Conservation (phyloP, 345 rosid genomes). For the Garcia nutans region DNA sequence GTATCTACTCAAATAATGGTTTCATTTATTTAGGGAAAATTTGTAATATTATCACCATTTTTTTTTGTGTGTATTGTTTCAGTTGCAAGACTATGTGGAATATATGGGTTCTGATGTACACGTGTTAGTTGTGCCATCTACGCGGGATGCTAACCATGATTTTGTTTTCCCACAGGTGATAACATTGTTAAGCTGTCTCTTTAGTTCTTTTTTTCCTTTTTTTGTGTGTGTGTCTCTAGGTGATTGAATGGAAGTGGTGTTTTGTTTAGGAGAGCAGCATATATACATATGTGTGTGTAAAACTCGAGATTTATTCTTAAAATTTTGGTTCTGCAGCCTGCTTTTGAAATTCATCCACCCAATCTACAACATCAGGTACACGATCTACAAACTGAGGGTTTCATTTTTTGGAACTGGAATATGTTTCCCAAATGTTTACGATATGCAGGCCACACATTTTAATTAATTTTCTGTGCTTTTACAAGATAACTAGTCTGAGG, state of each 20-base stretch:
- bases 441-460: slow-evolving; percentile 8
- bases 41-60: background rate
- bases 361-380: slow-evolving; percentile 61
- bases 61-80: slow-evolving; percentile 19
- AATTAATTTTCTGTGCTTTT: background rate
- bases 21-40: slow-evolving; percentile 5
- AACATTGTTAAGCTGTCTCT: background rate
- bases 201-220: background rate
- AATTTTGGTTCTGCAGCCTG: slow-evolving; percentile 59
- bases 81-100: slow-evolving; percentile 86
- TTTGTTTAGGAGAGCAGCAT: background rate
- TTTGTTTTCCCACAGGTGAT: slow-evolving; percentile 94
- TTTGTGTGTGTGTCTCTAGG: background rate
- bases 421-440: background rate
- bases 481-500: slow-evolving; percentile 62
- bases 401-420: slow-evolving; percentile 1
- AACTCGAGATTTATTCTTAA: slow-evolving; percentile 10
- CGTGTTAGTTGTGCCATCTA: slow-evolving; percentile 75
- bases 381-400: slow-evolving; percentile 8
- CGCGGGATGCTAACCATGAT: slow-evolving; percentile 88
- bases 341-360: slow-evolving; percentile 52
- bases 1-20: slow-evolving; percentile 37
- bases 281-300: background rate
- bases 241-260: background rate
- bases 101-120: slow-evolving; percentile 64